Base-by-base conservation (phyloP, 805 yeast genomes). In the Saccharomycopsis olivae region DNA sequence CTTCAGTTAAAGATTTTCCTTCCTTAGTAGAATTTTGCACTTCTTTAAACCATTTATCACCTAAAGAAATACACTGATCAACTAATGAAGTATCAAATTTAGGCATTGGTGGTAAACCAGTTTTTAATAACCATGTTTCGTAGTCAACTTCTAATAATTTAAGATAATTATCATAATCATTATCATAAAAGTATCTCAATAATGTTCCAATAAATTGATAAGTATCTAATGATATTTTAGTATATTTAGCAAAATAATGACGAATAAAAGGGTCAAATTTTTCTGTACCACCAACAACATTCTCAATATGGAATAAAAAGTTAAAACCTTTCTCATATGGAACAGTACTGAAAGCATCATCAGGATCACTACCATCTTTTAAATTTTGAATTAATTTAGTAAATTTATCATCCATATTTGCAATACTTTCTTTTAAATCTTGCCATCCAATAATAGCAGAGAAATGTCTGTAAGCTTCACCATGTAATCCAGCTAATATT, bases 321-420 rank as follows among this genome's bases (percentile, higher is more conserved):
- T 80, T 84, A 51, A 78, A 81, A 5, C 96, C 96, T 58, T 86
- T 86, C 57, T 87, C 96, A 59, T 87, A 87, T 2, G 95, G 95
- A 34, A 87, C 94, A 1, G 82, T 66, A 25, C 86, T 76, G 59
- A 85, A 87, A 1, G 94, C 79, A 51, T 86, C 95, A 59, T 87
- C 96, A 4, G 96, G 95, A 55, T 85, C 94, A 32, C 71, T 62
- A 34, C 73, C 68, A 52, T 72, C 77, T 52, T 78, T 69, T 51
- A 86, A 68, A 56, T 82, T 68, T 52, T 82, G 88, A 17, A 84
- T 76, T 50, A 87, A 68, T 35, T 72, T 67, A 24, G 81, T 64
- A 62, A 71, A 78, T 55, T 75, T 61, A 13, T 65, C 65, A 23
- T 80, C 78, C 74, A 83, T 73, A n/a, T 78, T 62, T 27, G 67